Conservation (phyloP, 495 filamentous ascomycete genomes). For the Lasiosphaeria hispida region DNA sequence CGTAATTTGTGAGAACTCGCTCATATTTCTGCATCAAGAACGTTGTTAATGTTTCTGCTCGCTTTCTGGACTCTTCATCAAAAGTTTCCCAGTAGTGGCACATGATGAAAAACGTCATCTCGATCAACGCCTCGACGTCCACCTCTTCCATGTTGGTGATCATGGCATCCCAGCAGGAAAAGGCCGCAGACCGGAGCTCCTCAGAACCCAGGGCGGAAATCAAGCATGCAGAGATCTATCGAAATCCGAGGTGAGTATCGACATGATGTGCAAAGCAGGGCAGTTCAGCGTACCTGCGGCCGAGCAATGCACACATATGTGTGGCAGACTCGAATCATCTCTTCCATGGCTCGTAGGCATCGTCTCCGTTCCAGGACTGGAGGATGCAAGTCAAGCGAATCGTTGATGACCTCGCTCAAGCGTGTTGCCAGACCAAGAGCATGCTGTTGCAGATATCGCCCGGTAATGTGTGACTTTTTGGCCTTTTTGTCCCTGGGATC, state of each 20-base stretch:
- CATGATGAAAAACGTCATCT: slow-evolving; percentile 85
- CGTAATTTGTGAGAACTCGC: slow-evolving; percentile 57
- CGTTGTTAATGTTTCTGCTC: slow-evolving; percentile 59
- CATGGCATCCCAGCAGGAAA: slow-evolving; percentile 80
- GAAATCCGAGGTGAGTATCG: not conserved
- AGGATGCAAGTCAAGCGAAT: slow-evolving; percentile 50
- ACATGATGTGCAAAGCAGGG: not conserved
- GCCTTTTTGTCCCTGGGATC: slow-evolving; percentile 46
- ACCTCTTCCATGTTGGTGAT: slow-evolving; percentile 69
- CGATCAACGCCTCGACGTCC: slow-evolving; percentile 73
- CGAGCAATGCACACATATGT: slow-evolving; percentile 70
- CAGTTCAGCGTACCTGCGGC: slow-evolving; percentile 64
- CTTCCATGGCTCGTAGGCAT: slow-evolving; percentile 77
- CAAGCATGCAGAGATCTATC: slow-evolving; percentile 79
- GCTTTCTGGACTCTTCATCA: slow-evolving; percentile 54
- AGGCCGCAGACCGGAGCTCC: slow-evolving; percentile 70
- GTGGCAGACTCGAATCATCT: slow-evolving; percentile 75
- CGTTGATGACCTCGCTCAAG: slow-evolving; percentile 78
- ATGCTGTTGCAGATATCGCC: slow-evolving; percentile 83
- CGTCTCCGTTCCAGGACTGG: slow-evolving; percentile 65
- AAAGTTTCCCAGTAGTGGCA: slow-evolving; percentile 75
- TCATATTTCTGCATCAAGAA: slow-evolving; percentile 62
- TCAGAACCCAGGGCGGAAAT: slow-evolving; percentile 75
- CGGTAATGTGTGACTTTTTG: slow-evolving; percentile 53
- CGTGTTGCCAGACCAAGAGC: slow-evolving; percentile 84